Conservation (phyloP, 169 alveolate species). For the Cryptosporidium baileyi region DNA sequence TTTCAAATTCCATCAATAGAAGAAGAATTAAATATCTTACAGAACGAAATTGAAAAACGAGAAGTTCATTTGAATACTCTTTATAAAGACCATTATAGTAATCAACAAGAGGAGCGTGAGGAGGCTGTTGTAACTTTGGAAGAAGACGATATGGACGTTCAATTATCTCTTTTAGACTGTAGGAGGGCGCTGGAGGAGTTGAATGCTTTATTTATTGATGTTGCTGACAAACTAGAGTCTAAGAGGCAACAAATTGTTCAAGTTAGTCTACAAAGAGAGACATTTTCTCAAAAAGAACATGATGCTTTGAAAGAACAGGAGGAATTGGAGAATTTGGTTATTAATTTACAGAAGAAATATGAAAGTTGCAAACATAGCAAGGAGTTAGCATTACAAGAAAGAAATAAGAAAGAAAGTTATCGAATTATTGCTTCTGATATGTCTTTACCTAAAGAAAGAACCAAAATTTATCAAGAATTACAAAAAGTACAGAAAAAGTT, state of each 20-base stretch:
- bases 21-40: neutral
- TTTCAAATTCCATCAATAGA: slow-evolving; percentile 27
- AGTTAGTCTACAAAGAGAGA: neutral
- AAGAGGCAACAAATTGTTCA: neutral
- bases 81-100: neutral
- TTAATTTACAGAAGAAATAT: slow-evolving; percentile 5
- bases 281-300: neutral
- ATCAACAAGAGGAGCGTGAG: slow-evolving; percentile 35
- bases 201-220: neutral
- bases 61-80: slow-evolving; percentile 37
- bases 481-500: neutral
- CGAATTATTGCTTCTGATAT: neutral
- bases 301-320: neutral
- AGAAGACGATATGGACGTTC: neutral
- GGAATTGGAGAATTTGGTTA: neutral
- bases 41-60: neutral
- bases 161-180: neutral
- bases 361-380: slow-evolving; percentile 14
- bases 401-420: neutral
- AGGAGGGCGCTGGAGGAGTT: neutral
- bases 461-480: slow-evolving; percentile 16
- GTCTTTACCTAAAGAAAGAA: slow-evolving; percentile 1
- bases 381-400: slow-evolving; percentile 16
- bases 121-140: neutral
- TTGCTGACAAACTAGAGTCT: neutral